Percentiles rank a stretch among this genome's conserved stretches.
Conservation (phyloP, 352 stramenopile genomes). For the Phytophthora pisi region DNA sequence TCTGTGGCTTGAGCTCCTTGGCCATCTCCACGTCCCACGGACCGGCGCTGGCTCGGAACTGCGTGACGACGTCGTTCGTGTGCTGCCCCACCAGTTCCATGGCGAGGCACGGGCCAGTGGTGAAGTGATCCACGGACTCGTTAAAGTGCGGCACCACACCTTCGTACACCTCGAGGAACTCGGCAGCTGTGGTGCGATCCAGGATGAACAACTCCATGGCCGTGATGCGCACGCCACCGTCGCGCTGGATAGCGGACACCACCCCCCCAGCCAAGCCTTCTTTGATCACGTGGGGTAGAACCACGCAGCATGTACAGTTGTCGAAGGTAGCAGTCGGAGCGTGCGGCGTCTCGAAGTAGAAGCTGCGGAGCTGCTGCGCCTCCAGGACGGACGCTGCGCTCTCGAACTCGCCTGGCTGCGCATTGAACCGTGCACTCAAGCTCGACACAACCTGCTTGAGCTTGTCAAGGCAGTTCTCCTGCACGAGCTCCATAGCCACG, state of each 20-base stretch:
- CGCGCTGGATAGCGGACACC: constrained; percentile 78
- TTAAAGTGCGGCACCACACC: constrained; percentile 93
- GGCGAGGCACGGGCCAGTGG: constrained; percentile 87
- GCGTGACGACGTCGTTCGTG: constrained; percentile 56
- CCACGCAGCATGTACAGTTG: constrained; percentile 92
- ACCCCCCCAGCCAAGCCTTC: constrained; percentile 81
- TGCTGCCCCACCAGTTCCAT: constrained; percentile 86
- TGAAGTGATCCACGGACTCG: constrained; percentile 91
- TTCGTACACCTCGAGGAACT: constrained; percentile 94
- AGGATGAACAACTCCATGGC: constrained; percentile 91
- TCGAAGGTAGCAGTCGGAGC: constrained; percentile 76
- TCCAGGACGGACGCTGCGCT: constrained; percentile 59
- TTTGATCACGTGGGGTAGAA: constrained; percentile 94
- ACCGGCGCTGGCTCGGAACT: constrained; percentile 86
- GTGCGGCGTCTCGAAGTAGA: constrained; percentile 69
- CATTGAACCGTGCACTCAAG: constrained; percentile 51
- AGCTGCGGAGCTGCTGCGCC: constrained; percentile 57
- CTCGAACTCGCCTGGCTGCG: constrained; percentile 52
- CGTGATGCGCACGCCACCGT: constrained; percentile 73
- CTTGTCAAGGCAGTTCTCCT: constrained; percentile 70
- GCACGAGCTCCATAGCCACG: constrained; percentile 79
- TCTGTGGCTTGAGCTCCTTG: constrained; percentile 90
- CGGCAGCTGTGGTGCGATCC: constrained; percentile 81
- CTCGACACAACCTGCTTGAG: constrained; percentile 58
- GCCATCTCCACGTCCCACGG: constrained; percentile 94